These are phyloP conservation scores for Naganishia cerealis DNA, from an alignment of 1,284 basidiomycete species.

Conservation along the genomic window DNA sequence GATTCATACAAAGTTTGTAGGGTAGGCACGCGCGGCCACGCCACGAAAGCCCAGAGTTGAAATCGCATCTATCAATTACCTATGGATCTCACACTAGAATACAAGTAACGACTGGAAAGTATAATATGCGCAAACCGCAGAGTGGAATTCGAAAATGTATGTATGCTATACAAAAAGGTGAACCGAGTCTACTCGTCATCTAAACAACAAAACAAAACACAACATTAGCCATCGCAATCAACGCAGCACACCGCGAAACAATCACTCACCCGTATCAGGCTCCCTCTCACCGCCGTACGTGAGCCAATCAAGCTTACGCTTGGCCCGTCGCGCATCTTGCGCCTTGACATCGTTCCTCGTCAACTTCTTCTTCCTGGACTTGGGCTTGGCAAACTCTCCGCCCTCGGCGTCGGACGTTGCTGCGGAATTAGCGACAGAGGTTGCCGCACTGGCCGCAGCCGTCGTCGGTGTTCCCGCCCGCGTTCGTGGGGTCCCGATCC, in stretches of 20 bases:
- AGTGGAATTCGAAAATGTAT: background rate
- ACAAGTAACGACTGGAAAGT: background rate
- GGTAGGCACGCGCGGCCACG: background rate
- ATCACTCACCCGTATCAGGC: conserved; percentile 48
- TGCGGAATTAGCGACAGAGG: conserved; percentile 51
- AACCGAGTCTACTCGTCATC: background rate
- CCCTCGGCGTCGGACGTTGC: conserved; percentile 55
- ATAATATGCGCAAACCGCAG: background rate
- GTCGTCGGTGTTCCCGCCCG: conserved; percentile 42
- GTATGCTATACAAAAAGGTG: background rate
- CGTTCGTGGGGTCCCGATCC: conserved; percentile 49
- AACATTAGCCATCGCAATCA: background rate
- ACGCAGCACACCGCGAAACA: background rate
- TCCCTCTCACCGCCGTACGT: conserved; percentile 66
- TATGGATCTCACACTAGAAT: background rate
- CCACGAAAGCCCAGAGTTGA: no score
- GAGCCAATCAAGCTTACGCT: conserved; percentile 81
- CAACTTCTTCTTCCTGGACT: conserved; percentile 75
- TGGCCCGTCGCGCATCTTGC: conserved; percentile 74
- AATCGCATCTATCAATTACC: conserved; percentile 5
- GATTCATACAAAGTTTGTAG: conserved; percentile 34
- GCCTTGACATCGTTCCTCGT: conserved; percentile 88
- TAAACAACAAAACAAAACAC: background rate
- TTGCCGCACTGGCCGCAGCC: conserved; percentile 52
- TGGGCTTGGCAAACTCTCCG: conserved; percentile 47